These are phyloP conservation scores for Durusdinium trenchii DNA, from an alignment of 73 alveolate genomes.

Conservation along the genomic window DNA sequence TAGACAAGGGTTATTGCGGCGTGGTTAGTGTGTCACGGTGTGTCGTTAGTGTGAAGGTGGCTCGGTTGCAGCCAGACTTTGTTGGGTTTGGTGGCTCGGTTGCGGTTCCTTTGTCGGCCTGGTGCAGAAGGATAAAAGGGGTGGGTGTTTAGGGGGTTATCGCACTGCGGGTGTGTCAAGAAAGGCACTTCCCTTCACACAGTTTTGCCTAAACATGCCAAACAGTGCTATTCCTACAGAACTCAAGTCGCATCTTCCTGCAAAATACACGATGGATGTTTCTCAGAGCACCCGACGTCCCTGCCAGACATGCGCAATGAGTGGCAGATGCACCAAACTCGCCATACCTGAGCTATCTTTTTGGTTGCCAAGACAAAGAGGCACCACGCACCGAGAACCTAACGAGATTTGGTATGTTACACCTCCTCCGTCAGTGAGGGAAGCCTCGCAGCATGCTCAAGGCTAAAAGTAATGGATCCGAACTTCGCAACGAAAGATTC, in stretches of 20 bases:
- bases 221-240: no score
- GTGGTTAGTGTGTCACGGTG: no score
- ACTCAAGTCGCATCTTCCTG: no score
- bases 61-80: no score
- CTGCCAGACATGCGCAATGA: conserved; percentile 73
- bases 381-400: background rate
- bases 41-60: no score
- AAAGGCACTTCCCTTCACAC: background rate
- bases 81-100: no score
- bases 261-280: no score
- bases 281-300: conserved; percentile 46
- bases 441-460: background rate
- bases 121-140: no score
- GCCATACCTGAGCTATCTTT: background rate
- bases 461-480: background rate
- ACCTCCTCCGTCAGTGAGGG: conserved; percentile 26
- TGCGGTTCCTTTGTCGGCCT: no score
- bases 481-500: background rate
- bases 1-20: background rate
- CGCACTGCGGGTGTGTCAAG: background rate
- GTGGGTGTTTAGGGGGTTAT: no score
- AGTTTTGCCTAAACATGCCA: no score
- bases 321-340: conserved; percentile 77
- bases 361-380: background rate
- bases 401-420: conserved; percentile 36